Conservation (phyloP, 2,329 filamentous ascomycete species). For the Camillea tinctor region DNA sequence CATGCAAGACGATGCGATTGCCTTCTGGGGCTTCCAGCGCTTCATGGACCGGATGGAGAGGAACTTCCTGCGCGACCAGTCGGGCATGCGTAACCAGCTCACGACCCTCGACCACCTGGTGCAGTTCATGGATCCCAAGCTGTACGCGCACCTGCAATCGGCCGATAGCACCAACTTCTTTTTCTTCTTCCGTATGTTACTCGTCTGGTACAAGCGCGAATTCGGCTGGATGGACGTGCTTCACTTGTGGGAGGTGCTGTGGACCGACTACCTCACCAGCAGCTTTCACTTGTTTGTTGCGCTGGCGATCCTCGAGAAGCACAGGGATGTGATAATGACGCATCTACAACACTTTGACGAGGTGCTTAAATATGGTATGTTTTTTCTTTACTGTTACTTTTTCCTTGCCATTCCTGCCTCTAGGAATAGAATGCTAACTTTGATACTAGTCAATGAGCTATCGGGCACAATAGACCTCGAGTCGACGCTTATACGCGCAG, state of each 20-base stretch:
- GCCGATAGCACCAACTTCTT: conserved; percentile 99
- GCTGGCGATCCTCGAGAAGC: conserved; percentile 90
- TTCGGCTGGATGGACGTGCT: conserved; percentile 88
- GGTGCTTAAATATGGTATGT: conserved; percentile 88
- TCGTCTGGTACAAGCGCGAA: conserved; percentile 99
- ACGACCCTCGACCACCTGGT: conserved; percentile 90
- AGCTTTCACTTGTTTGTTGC: conserved; percentile 96
- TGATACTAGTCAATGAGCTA: conserved; percentile 78
- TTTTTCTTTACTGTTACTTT: not conserved
- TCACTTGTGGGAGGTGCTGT: conserved; percentile 85
- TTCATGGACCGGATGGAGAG: conserved; percentile 99
- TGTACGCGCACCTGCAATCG: conserved; percentile 85
- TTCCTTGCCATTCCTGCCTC: conserved; percentile 1
- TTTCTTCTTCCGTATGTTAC: conserved; percentile 98
- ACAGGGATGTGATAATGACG: conserved; percentile 92
- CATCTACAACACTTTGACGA: conserved; percentile 95
- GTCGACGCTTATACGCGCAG: conserved; percentile 81
- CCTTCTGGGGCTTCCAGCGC: conserved; percentile 92
- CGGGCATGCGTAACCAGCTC: conserved; percentile 91
- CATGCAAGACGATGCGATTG: conserved; percentile 93
- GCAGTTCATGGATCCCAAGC: conserved; percentile 91
- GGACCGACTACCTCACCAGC: conserved; percentile 87
- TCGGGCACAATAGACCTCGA: conserved; percentile 90
- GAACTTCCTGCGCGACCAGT: conserved; percentile 94
- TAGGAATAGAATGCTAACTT: conserved; percentile 13